phyloP scores from a whole-genome alignment of 129 eudicot species.

The Heracleum sosnowskyi region DNA sequence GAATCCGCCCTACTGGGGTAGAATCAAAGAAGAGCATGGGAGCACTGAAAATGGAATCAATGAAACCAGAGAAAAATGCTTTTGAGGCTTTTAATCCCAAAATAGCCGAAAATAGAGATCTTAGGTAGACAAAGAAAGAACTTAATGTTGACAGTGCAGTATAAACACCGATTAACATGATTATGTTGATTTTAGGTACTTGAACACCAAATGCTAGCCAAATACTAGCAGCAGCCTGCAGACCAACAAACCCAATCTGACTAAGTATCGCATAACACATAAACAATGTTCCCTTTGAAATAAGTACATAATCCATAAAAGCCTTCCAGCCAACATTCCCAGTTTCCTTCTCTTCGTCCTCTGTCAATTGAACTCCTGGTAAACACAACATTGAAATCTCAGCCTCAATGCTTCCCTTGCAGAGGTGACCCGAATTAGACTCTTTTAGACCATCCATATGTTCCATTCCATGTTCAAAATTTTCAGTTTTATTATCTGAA shows the following conservation, averaged over 20 bases:
- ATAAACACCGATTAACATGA: constrained; percentile 36
- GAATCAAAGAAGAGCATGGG: constrained; percentile 81
- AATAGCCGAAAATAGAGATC: constrained; percentile 36
- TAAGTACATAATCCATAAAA: constrained; percentile 35
- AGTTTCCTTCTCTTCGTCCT: constrained; percentile 49
- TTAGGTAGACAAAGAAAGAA: constrained; percentile 39
- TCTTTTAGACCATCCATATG: neutral
- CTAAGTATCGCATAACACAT: constrained; percentile 15
- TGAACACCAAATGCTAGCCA: constrained; percentile 62
- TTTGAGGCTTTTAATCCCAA: constrained; percentile 57
- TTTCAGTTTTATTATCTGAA: constrained; percentile 14
- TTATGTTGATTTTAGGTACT: constrained; percentile 25
- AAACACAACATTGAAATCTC: constrained; percentile 16
- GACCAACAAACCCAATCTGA: constrained; percentile 35
- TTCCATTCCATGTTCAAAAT: neutral
- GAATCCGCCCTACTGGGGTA: constrained; percentile 60
- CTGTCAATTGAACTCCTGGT: constrained; percentile 50
- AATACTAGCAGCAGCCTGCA: constrained; percentile 58
- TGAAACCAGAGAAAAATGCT: constrained; percentile 44
- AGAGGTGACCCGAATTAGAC: constrained; percentile 5
- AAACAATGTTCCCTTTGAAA: constrained; percentile 31
- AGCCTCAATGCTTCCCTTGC: constrained; percentile 30
- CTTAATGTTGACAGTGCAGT: constrained; percentile 35
- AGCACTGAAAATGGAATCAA: constrained; percentile 42
- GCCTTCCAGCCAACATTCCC: constrained; percentile 56